phyloP scores from a whole-genome alignment of 306 rosid species.

The Elaeagnus macrophylla region DNA sequence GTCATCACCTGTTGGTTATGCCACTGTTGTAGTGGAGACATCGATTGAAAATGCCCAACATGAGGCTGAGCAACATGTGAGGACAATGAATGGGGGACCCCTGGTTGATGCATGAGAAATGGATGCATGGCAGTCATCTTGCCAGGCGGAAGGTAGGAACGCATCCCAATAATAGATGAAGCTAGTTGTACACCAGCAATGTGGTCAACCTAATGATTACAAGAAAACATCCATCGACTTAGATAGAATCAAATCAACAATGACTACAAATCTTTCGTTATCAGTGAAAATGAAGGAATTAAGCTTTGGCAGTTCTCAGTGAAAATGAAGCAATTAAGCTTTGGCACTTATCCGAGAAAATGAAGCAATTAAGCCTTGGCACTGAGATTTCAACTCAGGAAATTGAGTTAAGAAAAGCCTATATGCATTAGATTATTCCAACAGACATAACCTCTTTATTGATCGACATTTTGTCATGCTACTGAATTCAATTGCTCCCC shows the following conservation, averaged over 20 bases:
- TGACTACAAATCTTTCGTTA: neutral
- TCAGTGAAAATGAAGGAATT: too few species aligned
- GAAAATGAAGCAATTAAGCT: too few species aligned
- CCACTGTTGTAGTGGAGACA: conserved; percentile 86
- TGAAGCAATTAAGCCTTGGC: too few species aligned
- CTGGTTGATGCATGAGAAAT: conserved; percentile 84
- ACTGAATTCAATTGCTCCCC: too few species aligned
- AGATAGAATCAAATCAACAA: neutral
- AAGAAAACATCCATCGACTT: conserved; percentile 1
- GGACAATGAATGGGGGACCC: conserved; percentile 61
- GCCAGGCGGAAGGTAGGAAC: conserved; percentile 71
- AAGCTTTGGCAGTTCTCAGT: too few species aligned
- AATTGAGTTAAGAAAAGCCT: too few species aligned
- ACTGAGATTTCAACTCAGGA: too few species aligned
- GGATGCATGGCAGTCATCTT: conserved; percentile 82
- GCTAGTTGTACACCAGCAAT: conserved; percentile 55
- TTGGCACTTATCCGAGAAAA: too few species aligned
- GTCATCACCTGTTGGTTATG: conserved; percentile 66
- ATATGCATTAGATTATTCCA: too few species aligned
- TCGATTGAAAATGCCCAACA: conserved; percentile 67
- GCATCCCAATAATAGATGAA: conserved; percentile 77
- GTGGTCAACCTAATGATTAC: conserved; percentile 48
- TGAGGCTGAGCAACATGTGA: conserved; percentile 72
- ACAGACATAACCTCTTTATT: too few species aligned
- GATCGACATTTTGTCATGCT: too few species aligned